Conservation (phyloP, 2,329 filamentous ascomycete species). For the Rhexocercosporidium sp. region DNA sequence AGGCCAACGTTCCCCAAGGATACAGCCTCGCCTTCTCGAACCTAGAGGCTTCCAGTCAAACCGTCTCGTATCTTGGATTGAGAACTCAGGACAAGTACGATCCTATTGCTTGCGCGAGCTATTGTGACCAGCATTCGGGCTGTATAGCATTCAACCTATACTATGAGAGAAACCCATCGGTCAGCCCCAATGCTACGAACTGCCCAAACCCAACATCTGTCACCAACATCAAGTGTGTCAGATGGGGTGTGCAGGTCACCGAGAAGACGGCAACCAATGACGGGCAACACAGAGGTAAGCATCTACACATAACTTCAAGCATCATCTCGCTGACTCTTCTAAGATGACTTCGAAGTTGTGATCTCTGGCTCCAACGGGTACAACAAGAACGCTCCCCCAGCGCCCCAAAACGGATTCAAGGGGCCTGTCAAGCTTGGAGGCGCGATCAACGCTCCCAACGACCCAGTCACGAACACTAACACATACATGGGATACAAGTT, state of each 20-base stretch:
- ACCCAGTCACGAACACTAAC: slow-evolving; percentile 32
- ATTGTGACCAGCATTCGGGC: slow-evolving; percentile 38
- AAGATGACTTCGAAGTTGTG: slow-evolving; percentile 45
- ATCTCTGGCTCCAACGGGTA: slow-evolving; percentile 52
- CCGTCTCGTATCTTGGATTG: slow-evolving; percentile 38
- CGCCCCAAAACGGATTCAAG: slow-evolving; percentile 31
- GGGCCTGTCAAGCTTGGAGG: slow-evolving; percentile 41
- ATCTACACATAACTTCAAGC: neutral
- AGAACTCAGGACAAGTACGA: slow-evolving; percentile 41
- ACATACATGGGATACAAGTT: slow-evolving; percentile 42
- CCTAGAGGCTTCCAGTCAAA: slow-evolving; percentile 40
- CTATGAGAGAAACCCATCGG: slow-evolving; percentile 44
- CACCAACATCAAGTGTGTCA: slow-evolving; percentile 45
- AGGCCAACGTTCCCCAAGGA: slow-evolving; percentile 41
- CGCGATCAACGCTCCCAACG: slow-evolving; percentile 42
- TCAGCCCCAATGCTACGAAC: slow-evolving; percentile 35
- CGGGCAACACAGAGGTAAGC: slow-evolving; percentile 41
- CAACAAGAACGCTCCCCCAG: slow-evolving; percentile 36
- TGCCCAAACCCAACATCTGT: slow-evolving; percentile 44
- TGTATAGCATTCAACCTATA: slow-evolving; percentile 45
- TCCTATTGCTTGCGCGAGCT: slow-evolving; percentile 36
- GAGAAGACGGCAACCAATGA: slow-evolving; percentile 41
- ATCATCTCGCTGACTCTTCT: neutral
- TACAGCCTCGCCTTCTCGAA: slow-evolving; percentile 44
- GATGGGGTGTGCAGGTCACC: slow-evolving; percentile 42